Evolutionary conservation across 176 grass and related monocot species (phyloP).

Genomic region (Dendrocalamus sinicus): DNA sequence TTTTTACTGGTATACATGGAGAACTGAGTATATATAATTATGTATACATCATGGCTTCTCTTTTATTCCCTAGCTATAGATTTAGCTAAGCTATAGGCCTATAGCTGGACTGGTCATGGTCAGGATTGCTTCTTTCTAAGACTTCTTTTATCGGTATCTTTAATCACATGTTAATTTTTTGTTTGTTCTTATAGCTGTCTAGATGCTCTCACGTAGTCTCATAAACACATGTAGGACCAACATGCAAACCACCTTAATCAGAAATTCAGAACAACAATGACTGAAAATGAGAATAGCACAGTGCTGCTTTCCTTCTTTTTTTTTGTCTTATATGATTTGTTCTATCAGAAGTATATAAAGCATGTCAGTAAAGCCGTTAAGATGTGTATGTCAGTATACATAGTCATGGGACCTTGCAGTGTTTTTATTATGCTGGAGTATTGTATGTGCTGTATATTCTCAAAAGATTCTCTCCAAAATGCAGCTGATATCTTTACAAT

Average conservation of each 20-base stretch:
- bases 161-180: not conserved
- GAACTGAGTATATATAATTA: not conserved
- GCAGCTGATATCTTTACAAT: not conserved
- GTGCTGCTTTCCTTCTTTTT: not conserved
- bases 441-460: not conserved
- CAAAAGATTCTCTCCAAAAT: not conserved
- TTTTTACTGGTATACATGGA: no score
- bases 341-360: slow-evolving; percentile 18
- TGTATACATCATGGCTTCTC: not conserved
- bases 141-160: not conserved
- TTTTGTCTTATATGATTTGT: slow-evolving; percentile 22
- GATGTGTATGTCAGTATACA: slow-evolving; percentile 1
- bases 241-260: not conserved
- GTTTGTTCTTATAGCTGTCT: not conserved
- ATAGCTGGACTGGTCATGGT: not conserved
- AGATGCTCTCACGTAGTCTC: not conserved
- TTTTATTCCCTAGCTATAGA: slow-evolving; percentile 8
- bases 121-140: slow-evolving; percentile 6
- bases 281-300: not conserved
- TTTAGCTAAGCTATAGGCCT: slow-evolving; percentile 9
- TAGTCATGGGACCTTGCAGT: not conserved
- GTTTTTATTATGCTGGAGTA: slow-evolving; percentile 3
- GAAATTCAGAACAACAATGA: slow-evolving; percentile 13
- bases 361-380: slow-evolving; percentile 13
- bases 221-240: not conserved